A percentile compares a stretch with the other conserved stretches of the same genome.
Evolutionary conservation across 1,284 basidiomycete genomes (phyloP).

Genomic region (Binderoboletus segoi): DNA sequence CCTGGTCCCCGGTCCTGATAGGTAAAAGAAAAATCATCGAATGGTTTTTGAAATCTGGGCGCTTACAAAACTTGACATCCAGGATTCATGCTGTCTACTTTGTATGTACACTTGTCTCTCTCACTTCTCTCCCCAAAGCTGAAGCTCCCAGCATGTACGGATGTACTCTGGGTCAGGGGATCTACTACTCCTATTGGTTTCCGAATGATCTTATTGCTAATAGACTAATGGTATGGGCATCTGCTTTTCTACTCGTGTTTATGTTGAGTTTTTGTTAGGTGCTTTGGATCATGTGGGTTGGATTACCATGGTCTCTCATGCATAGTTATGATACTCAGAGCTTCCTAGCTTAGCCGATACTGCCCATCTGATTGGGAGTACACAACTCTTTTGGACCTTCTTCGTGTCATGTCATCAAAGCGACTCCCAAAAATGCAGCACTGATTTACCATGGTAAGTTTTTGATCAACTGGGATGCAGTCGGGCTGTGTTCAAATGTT

Average conservation of each 20-base stretch:
- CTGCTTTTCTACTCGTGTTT: neutral
- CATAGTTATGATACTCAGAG: neutral
- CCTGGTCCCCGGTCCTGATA: slow-evolving; percentile 8
- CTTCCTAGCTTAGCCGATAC: slow-evolving; percentile 8
- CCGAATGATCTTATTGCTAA: neutral
- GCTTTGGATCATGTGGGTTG: slow-evolving; percentile 1
- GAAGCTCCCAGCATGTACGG: slow-evolving; percentile 12
- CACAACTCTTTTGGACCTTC: neutral
- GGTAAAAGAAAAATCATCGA: neutral
- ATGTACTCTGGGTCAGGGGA: slow-evolving; percentile 4
- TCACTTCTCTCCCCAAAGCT: neutral
- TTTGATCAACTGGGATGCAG: neutral
- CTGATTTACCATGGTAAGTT: slow-evolving; percentile 7
- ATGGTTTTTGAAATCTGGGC: too few species aligned
- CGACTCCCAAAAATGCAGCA: slow-evolving; percentile 1
- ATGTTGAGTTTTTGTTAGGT: slow-evolving; percentile 9
- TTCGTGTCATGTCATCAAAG: slow-evolving; percentile 1
- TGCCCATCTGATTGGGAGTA: neutral
- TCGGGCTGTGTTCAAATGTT: neutral
- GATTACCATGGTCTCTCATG: neutral
- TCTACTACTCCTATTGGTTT: slow-evolving; percentile 5
- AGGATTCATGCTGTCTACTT: slow-evolving; percentile 7
- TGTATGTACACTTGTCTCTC: neutral
- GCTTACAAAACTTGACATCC: neutral
- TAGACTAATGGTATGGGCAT: slow-evolving; percentile 1